Evolutionary conservation across 1,139 yeast genomes (phyloP).

Genomic region (Chernovozyma sophiae-reginae): DNA sequence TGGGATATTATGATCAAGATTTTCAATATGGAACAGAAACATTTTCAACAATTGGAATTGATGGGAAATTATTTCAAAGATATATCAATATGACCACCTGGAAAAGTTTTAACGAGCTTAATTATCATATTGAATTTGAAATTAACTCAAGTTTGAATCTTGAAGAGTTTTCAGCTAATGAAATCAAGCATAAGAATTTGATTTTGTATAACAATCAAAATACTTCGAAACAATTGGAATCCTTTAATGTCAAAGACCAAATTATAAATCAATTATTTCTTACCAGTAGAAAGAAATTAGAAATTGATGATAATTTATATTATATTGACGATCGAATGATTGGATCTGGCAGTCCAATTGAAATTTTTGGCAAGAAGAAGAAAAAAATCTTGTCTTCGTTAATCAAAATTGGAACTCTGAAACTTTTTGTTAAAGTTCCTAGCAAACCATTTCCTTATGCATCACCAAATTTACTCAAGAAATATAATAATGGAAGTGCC

Average conservation of each 20-base stretch:
- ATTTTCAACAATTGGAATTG: constrained; percentile 30
- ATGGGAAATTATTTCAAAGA: constrained; percentile 30
- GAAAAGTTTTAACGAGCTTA: constrained; percentile 27
- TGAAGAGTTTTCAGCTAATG: constrained; percentile 24
- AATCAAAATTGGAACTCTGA: constrained; percentile 34
- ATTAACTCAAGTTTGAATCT: constrained; percentile 28
- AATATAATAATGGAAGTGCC: constrained; percentile 26
- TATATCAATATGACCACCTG: constrained; percentile 28
- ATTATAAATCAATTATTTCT: constrained; percentile 4
- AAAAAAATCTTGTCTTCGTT: constrained; percentile 33
- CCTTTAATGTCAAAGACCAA: constrained; percentile 11
- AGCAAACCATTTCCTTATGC: constrained; percentile 32
- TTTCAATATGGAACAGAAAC: constrained; percentile 24
- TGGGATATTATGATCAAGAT: constrained; percentile 24
- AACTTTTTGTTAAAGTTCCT: constrained; percentile 32
- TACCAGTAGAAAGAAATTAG: constrained; percentile 5
- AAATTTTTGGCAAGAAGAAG: constrained; percentile 36
- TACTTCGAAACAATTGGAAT: background rate
- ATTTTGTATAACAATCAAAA: constrained; percentile 11
- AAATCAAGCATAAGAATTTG: constrained; percentile 34
- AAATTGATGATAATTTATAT: constrained; percentile 12
- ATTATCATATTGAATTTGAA: constrained; percentile 32
- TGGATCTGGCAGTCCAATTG: constrained; percentile 18
- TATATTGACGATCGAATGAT: constrained; percentile 26
- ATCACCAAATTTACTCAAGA: constrained; percentile 36